Evolutionary conservation across 257 asterid genomes (phyloP), one percentile per base, ranked within the genome.

Genomic region (Gentiana dahurica): DNA sequence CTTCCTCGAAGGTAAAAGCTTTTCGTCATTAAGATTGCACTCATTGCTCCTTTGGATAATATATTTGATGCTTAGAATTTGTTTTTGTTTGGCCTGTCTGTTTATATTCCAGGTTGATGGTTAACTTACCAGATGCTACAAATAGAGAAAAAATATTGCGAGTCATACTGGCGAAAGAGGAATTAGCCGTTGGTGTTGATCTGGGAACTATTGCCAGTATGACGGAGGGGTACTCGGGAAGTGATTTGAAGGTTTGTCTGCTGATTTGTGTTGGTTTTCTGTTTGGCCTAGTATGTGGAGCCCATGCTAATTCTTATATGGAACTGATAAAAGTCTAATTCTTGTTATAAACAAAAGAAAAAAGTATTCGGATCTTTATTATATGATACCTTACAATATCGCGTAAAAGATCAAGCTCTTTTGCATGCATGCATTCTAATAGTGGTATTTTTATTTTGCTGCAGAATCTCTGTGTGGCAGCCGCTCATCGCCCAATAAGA

Each of bases 151-250:
- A 87, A 74, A 91, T 91, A 54, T 81, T 91, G 1, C 71, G 74
- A 66, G 98, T 87, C 68, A 83, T 87, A 67, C 76, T 91, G 41
- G 81, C 94, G 1, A 91, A 87, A 71, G 95, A 84, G 78, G 98
- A 91, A 68, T 71, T 91, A 67, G 74, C 92, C 59, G 83, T 94
- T 4, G 81, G 80, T 73, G 66, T 87, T 15, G 94, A 87, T 71
- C 68, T 91, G 51, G 94, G 83, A 55, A 73, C 91, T 5, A 75
- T 91, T 61, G 95, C 96, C n/a, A 78, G 71, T 65, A 79, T 84
- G 91, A 81, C 94, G 1, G 87, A 91, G 41, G 98, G 98, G 43
- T 91, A 91, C 71, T 91, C 98, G 6, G 98, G 98, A 77, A 91
- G 98, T 61, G 96, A 91, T 71, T 92, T 91, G 37, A 87, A 87